phyloP scores from a whole-genome alignment of 108 stramenopile genomes.

The Pinguiococcus pyrenoidosus region DNA sequence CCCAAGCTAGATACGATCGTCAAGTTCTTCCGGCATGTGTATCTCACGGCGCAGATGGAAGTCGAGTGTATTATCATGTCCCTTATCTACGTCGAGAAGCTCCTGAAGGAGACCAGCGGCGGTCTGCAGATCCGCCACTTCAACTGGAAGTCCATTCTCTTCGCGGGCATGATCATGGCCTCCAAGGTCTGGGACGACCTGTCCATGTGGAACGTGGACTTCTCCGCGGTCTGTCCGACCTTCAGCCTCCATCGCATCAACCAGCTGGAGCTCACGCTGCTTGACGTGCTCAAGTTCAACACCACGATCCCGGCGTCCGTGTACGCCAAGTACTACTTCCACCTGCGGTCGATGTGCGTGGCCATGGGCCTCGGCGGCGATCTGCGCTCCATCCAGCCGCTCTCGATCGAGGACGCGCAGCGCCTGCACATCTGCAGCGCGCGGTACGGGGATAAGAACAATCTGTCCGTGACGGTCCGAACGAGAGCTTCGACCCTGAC shows the following conservation, averaged over 20 bases:
- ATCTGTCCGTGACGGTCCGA: too few species aligned
- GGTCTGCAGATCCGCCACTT: slow-evolving; percentile 44
- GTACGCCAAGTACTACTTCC: slow-evolving; percentile 93
- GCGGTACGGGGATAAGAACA: too few species aligned
- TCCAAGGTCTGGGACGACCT: slow-evolving; percentile 96
- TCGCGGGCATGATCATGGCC: slow-evolving; percentile 74
- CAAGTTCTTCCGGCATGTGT: slow-evolving; percentile 63
- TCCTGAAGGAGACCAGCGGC: slow-evolving; percentile 70
- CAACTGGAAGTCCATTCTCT: slow-evolving; percentile 79
- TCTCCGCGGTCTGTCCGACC: slow-evolving; percentile 49
- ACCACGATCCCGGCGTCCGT: slow-evolving; percentile 78
- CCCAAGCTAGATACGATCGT: slow-evolving; percentile 57
- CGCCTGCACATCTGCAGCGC: not conserved
- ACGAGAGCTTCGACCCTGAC: too few species aligned
- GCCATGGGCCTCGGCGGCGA: slow-evolving; percentile 5
- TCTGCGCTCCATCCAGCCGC: slow-evolving; percentile 9
- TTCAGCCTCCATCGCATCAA: slow-evolving; percentile 76
- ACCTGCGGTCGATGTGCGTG: slow-evolving; percentile 39
- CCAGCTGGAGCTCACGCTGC: slow-evolving; percentile 55
- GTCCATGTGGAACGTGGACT: slow-evolving; percentile 90
- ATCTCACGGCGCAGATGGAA: slow-evolving; percentile 59
- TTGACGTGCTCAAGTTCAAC: slow-evolving; percentile 44
- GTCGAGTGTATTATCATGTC: slow-evolving; percentile 85
- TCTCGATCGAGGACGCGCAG: slow-evolving; percentile 10
- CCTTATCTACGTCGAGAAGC: slow-evolving; percentile 83